A percentile compares a stretch with the other conserved stretches of the same genome.
phyloP scores from a whole-genome alignment of 805 yeast species.

The Trichomonascus vanleenenianus region DNA sequence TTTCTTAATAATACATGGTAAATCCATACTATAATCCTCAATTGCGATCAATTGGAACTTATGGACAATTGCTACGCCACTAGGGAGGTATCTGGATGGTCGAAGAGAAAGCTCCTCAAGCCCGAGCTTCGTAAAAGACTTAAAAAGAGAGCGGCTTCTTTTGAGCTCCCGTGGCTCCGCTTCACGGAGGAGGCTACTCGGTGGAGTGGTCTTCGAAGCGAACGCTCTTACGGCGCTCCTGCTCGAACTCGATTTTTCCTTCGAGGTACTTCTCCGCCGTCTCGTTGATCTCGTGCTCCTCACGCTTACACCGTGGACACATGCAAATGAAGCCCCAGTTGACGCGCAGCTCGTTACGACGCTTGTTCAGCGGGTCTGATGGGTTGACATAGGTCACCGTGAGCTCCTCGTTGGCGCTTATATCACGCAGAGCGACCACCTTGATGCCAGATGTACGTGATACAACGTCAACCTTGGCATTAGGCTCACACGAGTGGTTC shows the following conservation, averaged over 20 bases:
- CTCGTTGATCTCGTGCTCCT: constrained; percentile 33
- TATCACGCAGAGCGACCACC: constrained; percentile 50
- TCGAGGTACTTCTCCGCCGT: constrained; percentile 10
- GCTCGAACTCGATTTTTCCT: not conserved
- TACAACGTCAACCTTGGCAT: constrained; percentile 33
- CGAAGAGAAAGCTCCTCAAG: too few relatives aligned
- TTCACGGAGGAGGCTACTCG: too few relatives aligned
- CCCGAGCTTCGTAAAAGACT: too few relatives aligned
- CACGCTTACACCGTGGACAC: constrained; percentile 59
- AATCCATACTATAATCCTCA: too few relatives aligned
- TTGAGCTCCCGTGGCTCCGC: too few relatives aligned
- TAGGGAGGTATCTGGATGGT: too few relatives aligned
- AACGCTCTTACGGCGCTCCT: constrained; percentile 19
- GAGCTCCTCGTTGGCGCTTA: constrained; percentile 59
- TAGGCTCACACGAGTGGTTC: constrained; percentile 73
- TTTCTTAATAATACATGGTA: too few relatives aligned
- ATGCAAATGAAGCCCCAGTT: constrained; percentile 75
- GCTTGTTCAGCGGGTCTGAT: constrained; percentile 47
- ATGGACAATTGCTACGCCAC: too few relatives aligned
- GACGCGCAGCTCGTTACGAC: constrained; percentile 57
- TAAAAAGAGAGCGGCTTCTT: too few relatives aligned
- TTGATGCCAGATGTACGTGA: constrained; percentile 48
- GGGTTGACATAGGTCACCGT: constrained; percentile 67
- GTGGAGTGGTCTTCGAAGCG: constrained; percentile 5
- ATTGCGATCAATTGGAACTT: too few relatives aligned